Evolutionary conservation across 495 filamentous ascomycete genomes (phyloP).

Genomic region (Cudoniella acicularis): DNA sequence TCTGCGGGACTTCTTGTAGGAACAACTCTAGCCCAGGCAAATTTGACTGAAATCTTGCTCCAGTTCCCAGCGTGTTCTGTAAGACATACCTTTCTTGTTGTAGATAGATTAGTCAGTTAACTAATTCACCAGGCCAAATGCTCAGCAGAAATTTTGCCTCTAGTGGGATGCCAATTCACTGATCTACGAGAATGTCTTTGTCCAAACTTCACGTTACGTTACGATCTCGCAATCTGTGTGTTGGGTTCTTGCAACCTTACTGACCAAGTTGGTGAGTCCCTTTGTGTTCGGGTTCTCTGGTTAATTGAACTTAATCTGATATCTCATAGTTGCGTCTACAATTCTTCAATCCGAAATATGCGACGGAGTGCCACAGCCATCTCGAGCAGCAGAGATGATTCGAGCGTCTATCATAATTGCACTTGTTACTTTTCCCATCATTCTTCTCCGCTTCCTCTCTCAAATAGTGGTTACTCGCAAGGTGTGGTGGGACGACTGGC

Average conservation of each 20-base stretch:
- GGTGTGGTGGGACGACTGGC: conserved; percentile 16
- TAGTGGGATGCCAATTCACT: conserved; percentile 1
- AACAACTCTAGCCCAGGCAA: neutral
- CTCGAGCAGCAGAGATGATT: neutral
- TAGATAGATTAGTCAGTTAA: neutral
- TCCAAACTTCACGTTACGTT: conserved; percentile 10
- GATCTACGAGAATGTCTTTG: conserved; percentile 18
- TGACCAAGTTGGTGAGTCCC: conserved; percentile 12
- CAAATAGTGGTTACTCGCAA: conserved; percentile 2
- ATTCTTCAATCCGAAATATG: neutral
- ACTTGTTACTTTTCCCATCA: conserved; percentile 2
- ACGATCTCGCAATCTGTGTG: conserved; percentile 12
- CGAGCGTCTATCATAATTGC: neutral
- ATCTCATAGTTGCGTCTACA: neutral
- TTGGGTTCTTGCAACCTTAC: conserved; percentile 7
- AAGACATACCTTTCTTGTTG: neutral
- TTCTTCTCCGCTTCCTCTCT: conserved; percentile 9
- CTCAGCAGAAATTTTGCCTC: neutral
- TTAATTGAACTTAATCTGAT: neutral
- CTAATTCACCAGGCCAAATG: neutral
- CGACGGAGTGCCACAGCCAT: neutral
- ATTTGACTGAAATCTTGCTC: neutral
- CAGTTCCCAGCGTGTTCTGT: neutral
- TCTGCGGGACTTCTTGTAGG: neutral
- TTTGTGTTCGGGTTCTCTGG: neutral